Evolutionary conservation across 2,329 filamentous ascomycete genomes (phyloP), one percentile per base, ranked within the genome.

Genomic region (Phyllosticta citribraziliensis): DNA sequence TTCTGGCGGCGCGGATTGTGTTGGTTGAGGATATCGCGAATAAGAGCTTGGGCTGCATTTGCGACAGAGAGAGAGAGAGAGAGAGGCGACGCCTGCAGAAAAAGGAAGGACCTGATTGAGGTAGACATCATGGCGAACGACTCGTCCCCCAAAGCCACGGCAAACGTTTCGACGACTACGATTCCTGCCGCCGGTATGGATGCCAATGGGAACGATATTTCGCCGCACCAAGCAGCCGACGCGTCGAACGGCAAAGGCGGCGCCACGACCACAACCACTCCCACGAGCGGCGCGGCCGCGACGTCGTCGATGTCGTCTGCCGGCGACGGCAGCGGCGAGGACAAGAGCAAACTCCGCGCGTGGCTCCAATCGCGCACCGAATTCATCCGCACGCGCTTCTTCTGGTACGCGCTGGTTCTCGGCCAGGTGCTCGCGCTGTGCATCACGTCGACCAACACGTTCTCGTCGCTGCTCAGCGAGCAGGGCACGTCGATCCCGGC

Each of bases 371-470:
- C 56, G 53, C 54, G 52, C n/a, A 35, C 50, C 20, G 50, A 30
- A 12, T 62, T 58, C 56, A 64, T 60, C 60, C 58, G 53, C 53
- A 60, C 60, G 52, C 56, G 57, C 22, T 62, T 47, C 52, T 60
- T 64, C 56, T 62, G 47, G 65, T 67, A 55, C 35, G 53, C 56
- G 57, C 58, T 61, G 50, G 55, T 55, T 19, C 52, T 61, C 40
- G 55, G 56, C 14, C 92, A 97, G 80, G 74, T 91, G 58, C 85
- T 96, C 53, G 86, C 92, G 4, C 84, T 99, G 63, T 92, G 91
- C 78, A 94, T 96, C 75, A 97, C 92, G 1, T 86, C 84, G 30
- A 97, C 92, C 57, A 96, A 95, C 79, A 97, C 94, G 55, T 90
- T 97, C 71, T 89, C 88, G 47, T 84, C 82, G 25, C 84, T 97